Evolutionary conservation across 1,139 yeast genomes (phyloP).

Genomic region (Lodderomyces metapsilosis): DNA sequence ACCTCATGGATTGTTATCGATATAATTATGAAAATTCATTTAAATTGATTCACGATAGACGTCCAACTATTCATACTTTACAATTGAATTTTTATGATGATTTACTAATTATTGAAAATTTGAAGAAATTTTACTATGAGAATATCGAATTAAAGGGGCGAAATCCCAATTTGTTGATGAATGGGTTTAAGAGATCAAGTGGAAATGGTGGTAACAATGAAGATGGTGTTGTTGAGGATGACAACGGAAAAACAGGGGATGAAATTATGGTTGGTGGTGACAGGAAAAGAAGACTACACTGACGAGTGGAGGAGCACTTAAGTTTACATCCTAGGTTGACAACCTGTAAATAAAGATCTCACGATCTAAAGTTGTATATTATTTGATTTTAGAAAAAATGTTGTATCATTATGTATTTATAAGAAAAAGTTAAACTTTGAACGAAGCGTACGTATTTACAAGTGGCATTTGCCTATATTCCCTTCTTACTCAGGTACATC

Average conservation of each 20-base stretch:
- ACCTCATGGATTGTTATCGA: constrained; percentile 44
- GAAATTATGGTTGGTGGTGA: constrained; percentile 17
- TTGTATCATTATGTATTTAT: constrained; percentile 8
- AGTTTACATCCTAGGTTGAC: too few relatives aligned
- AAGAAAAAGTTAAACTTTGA: not conserved
- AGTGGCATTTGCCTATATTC: not conserved
- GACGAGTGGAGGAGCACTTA: too few relatives aligned
- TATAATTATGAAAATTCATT: constrained; percentile 34
- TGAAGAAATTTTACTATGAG: constrained; percentile 39
- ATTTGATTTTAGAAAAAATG: constrained; percentile 7
- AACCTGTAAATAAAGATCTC: too few relatives aligned
- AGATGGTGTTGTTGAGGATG: constrained; percentile 4
- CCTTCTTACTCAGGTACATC: constrained; percentile 28
- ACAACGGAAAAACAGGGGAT: constrained; percentile 5
- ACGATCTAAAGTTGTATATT: too few relatives aligned
- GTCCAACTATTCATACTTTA: constrained; percentile 21
- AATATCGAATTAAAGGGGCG: constrained; percentile 30
- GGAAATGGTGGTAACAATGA: constrained; percentile 3
- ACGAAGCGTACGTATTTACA: too few relatives aligned
- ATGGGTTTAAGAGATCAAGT: constrained; percentile 34
- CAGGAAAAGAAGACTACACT: constrained; percentile 16
- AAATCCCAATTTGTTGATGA: constrained; percentile 29
- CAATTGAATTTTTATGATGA: constrained; percentile 42
- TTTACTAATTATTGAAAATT: constrained; percentile 38
- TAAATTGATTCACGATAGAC: constrained; percentile 16